Evolutionary conservation across 345 rosid genomes (phyloP).

Genomic region (Laguncularia racemosa): DNA sequence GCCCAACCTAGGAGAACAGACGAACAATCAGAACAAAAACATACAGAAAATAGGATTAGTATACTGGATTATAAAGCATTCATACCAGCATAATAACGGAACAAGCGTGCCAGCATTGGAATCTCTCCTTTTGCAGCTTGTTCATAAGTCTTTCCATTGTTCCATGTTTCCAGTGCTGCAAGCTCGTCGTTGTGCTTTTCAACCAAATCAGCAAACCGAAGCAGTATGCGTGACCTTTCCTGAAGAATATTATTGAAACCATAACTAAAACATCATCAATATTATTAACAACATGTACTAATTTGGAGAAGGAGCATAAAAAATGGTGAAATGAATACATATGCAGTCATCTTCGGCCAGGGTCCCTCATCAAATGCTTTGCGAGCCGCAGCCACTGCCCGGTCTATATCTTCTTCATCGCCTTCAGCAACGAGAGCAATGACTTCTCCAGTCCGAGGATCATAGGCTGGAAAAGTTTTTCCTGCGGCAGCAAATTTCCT

Average conservation of each 20-base stretch:
- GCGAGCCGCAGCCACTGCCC: constrained; percentile 65
- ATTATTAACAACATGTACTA: neutral
- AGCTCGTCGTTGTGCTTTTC: constrained; percentile 83
- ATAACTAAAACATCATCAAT: neutral
- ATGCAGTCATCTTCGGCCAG: constrained; percentile 68
- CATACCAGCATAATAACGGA: constrained; percentile 85
- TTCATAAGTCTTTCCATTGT: constrained; percentile 81
- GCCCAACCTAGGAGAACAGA: constrained; percentile 44
- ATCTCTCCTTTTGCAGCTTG: constrained; percentile 56
- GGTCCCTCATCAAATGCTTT: constrained; percentile 77
- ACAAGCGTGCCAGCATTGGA: constrained; percentile 63
- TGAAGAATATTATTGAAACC: constrained; percentile 16
- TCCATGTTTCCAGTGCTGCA: constrained; percentile 90
- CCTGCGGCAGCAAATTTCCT: constrained; percentile 23
- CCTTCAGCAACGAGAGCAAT: constrained; percentile 69
- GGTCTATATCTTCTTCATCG: constrained; percentile 54
- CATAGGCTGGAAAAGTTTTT: constrained; percentile 51
- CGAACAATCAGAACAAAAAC: constrained; percentile 1
- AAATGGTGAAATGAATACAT: constrained; percentile 22
- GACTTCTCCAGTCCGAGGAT: constrained; percentile 66
- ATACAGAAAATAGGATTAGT: neutral
- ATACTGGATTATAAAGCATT: neutral
- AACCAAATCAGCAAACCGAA: constrained; percentile 76
- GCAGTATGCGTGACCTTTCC: constrained; percentile 74
- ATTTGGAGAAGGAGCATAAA: neutral